Percentiles rank a stretch among this genome's conserved stretches.
Conservation (phyloP, 306 rosid species). For the peach (Prunus persica) region Prunus_persica_NCBIv2 NC_034009.1:35197001-35197500, state of each 20-base stretch:
- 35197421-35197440: slow-evolving; percentile 76
- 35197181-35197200: background rate
- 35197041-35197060: too few species aligned
- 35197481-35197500: slow-evolving; percentile 47
- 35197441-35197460: slow-evolving; percentile 37
- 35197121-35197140: background rate
- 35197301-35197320: slow-evolving; percentile 40
- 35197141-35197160: background rate
- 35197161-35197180: background rate
- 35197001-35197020: too few species aligned
- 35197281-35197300: slow-evolving; percentile 60
- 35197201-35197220: slow-evolving; percentile 21
- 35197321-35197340: slow-evolving; percentile 62
- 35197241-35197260: slow-evolving; percentile 23
- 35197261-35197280: slow-evolving; percentile 34
- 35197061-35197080: too few species aligned
- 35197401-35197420: slow-evolving; percentile 59
- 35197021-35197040: too few species aligned
- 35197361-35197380: slow-evolving; percentile 35
- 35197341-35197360: slow-evolving; percentile 40
- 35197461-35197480: slow-evolving; percentile 37
- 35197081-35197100: too few species aligned
- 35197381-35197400: slow-evolving; percentile 59
- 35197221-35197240: slow-evolving; percentile 52
- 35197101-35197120: background rate